Conservation (phyloP, 306 rosid species). For the Malus sieversii region DNA sequence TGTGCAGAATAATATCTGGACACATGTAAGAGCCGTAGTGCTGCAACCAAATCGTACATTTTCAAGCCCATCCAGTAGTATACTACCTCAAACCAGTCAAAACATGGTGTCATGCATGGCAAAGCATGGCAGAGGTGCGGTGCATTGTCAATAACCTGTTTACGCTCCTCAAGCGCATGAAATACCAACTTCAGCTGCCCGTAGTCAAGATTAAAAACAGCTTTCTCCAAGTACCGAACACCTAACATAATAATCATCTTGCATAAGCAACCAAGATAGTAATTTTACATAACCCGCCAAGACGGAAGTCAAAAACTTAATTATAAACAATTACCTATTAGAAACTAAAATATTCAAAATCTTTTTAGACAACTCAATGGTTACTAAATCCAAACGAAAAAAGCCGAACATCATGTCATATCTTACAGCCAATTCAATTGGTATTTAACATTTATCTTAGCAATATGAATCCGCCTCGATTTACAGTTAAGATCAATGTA, state of each 20-base stretch:
- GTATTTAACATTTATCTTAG: background rate
- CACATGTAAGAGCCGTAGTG: conserved; percentile 66
- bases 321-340: background rate
- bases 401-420: background rate
- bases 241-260: conserved; percentile 37
- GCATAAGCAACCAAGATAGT: conserved; percentile 2
- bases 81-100: conserved; percentile 84
- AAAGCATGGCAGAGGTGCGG: conserved; percentile 96
- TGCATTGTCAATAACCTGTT: conserved; percentile 86
- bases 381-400: background rate
- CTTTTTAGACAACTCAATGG: background rate
- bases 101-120: conserved; percentile 99
- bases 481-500: background rate
- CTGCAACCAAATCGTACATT: conserved; percentile 94
- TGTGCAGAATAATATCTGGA: conserved; percentile 87
- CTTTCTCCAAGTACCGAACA: conserved; percentile 97
- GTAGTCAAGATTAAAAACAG: conserved; percentile 84
- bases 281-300: background rate
- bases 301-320: background rate
- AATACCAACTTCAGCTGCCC: conserved; percentile 93
- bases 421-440: background rate
- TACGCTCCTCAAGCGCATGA: conserved; percentile 96
- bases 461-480: background rate
- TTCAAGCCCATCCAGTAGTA: conserved; percentile 95
- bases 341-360: background rate